Evolutionary conservation across 106 monocot species (phyloP).

Genomic region (Dendrobium catenatum): DNA sequence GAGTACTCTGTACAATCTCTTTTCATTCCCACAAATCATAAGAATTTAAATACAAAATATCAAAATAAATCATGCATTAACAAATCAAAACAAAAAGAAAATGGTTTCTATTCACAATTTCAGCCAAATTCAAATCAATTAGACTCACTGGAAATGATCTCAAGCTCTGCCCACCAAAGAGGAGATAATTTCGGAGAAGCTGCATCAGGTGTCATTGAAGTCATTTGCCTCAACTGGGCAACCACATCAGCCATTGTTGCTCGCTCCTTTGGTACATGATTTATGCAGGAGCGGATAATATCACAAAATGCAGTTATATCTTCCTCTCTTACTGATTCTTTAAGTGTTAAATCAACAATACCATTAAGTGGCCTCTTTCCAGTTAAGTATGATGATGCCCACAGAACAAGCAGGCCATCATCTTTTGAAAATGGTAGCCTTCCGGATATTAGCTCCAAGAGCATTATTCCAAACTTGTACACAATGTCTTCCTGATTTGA

Average conservation of each 20-base stretch:
- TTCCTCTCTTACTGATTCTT: constrained; percentile 26
- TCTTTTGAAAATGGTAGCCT: constrained; percentile 59
- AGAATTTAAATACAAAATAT: not conserved
- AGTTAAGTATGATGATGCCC: constrained; percentile 63
- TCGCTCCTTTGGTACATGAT: constrained; percentile 24
- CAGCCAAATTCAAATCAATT: not conserved
- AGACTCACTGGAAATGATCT: constrained; percentile 45
- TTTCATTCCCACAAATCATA: not conserved
- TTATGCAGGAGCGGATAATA: constrained; percentile 46
- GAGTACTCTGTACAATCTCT: constrained; percentile 1
- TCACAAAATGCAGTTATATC: constrained; percentile 31
- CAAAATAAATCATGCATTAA: not conserved
- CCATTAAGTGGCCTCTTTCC: constrained; percentile 43
- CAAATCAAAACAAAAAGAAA: constrained; percentile 9
- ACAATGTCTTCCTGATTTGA: constrained; percentile 27
- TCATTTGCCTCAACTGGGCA: constrained; percentile 31
- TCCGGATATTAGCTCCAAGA: constrained; percentile 78
- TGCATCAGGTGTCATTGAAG: constrained; percentile 39
- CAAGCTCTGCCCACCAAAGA: constrained; percentile 94
- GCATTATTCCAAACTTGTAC: constrained; percentile 65
- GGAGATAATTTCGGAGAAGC: constrained; percentile 61
- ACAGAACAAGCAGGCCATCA: constrained; percentile 51
- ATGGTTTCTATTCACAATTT: constrained; percentile 7
- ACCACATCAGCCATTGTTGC: constrained; percentile 47
- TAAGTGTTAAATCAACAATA: constrained; percentile 49